Evolutionary conservation across 2,329 filamentous ascomycete genomes (phyloP).

Genomic region (Alternaria triticimaculans): DNA sequence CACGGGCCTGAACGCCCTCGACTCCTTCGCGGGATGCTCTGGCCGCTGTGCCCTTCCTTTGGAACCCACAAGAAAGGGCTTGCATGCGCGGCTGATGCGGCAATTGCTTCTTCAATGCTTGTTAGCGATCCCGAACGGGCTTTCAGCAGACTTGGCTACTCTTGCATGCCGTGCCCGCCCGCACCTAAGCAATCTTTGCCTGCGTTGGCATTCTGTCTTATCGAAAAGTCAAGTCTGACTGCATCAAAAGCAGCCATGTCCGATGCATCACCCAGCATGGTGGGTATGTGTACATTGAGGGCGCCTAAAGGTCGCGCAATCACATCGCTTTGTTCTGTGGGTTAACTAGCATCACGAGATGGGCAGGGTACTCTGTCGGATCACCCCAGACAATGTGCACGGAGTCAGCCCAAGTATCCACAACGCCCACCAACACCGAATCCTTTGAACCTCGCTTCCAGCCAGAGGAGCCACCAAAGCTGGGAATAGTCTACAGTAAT

Average conservation of each 20-base stretch:
- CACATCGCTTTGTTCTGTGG: neutral
- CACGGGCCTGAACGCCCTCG: neutral
- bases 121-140: constrained; percentile 1
- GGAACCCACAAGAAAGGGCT: neutral
- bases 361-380: neutral
- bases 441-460: neutral
- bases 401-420: neutral
- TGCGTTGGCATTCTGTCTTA: neutral
- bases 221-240: constrained; percentile 2
- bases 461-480: neutral
- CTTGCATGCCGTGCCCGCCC: constrained; percentile 1
- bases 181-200: constrained; percentile 6
- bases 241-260: neutral
- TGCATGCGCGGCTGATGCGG: constrained; percentile 10
- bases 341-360: constrained; percentile 5
- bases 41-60: constrained; percentile 2
- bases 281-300: neutral
- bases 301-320: constrained; percentile 4
- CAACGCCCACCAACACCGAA: neutral
- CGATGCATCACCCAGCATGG: neutral
- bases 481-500: neutral
- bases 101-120: constrained; percentile 13
- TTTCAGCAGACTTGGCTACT: constrained; percentile 7
- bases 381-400: neutral
- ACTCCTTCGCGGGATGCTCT: constrained; percentile 1